These are phyloP conservation scores for Pestalotiopsis sp. DNA, from an alignment of 2,329 filamentous ascomycete genomes.

Conservation along the genomic window DNA sequence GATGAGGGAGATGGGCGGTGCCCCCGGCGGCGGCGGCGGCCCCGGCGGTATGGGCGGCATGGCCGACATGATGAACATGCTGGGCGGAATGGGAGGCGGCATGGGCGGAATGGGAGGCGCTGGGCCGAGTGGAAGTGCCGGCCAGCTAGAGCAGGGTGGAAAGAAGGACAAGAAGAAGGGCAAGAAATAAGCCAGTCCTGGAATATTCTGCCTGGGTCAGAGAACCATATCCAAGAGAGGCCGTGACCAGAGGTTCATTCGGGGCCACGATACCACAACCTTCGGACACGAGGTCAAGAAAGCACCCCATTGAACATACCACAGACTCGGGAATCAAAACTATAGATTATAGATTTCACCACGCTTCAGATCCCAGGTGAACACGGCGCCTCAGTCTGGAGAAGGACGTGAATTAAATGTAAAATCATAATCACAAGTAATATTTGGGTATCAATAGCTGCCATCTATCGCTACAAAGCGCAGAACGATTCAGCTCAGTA, in stretches of 20 bases:
- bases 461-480: not conserved
- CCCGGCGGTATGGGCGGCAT: constrained; percentile 23
- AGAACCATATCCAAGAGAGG: no score
- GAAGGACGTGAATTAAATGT: no score
- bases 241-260: constrained; percentile 5
- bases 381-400: no score
- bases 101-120: constrained; percentile 20
- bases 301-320: constrained; percentile 9
- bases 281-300: constrained; percentile 21
- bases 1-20: constrained; percentile 84
- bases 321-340: not conserved
- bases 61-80: constrained; percentile 23
- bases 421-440: constrained; percentile 14
- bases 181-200: not conserved
- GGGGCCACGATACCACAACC: constrained; percentile 19
- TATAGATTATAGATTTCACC: not conserved
- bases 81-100: constrained; percentile 25
- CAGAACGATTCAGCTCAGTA: not conserved
- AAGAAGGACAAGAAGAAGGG: constrained; percentile 49
- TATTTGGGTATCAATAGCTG: constrained; percentile 17
- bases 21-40: constrained; percentile 32
- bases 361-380: no score
- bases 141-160: constrained; percentile 32
- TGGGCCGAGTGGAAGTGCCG: constrained; percentile 30
- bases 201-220: not conserved